These are phyloP conservation scores for Mrakia frigida DNA, from an alignment of 768 basidiomycete genomes.

Conservation along the genomic window DNA sequence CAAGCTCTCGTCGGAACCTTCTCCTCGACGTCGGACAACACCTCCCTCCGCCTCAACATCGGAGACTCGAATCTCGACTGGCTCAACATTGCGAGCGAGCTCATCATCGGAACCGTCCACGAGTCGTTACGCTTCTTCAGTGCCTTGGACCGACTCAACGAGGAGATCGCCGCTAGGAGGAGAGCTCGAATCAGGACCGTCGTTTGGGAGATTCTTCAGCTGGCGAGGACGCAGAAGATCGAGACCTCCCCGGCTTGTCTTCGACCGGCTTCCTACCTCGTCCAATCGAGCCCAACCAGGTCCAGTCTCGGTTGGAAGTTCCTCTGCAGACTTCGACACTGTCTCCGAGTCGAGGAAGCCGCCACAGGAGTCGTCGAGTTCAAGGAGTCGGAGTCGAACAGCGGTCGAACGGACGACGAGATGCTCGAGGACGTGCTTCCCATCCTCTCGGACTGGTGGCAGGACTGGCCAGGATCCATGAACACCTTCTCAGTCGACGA, in stretches of 20 bases:
- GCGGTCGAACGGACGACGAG: neutral
- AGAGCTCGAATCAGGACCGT: neutral
- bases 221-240: constrained; percentile 28
- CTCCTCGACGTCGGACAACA: neutral
- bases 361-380: neutral
- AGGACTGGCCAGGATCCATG: neutral
- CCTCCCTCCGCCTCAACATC: constrained; percentile 7
- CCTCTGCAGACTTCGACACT: constrained; percentile 69
- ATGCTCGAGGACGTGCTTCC: neutral
- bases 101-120: constrained; percentile 36
- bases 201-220: constrained; percentile 28
- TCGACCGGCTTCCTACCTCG: constrained; percentile 75
- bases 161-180: neutral
- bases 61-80: constrained; percentile 33
- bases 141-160: neutral
- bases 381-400: neutral
- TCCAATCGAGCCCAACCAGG: constrained; percentile 70
- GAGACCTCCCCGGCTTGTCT: constrained; percentile 65
- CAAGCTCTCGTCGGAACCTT: neutral
- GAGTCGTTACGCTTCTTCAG: constrained; percentile 33
- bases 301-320: constrained; percentile 68
- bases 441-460: neutral
- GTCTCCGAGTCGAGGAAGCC: constrained; percentile 50
- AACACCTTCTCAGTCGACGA: neutral
- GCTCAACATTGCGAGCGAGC: constrained; percentile 35